Evolutionary conservation across 345 rosid species (phyloP), one percentile per base, ranked within the genome.

Genomic region (Eucalyptus sp.): DNA sequence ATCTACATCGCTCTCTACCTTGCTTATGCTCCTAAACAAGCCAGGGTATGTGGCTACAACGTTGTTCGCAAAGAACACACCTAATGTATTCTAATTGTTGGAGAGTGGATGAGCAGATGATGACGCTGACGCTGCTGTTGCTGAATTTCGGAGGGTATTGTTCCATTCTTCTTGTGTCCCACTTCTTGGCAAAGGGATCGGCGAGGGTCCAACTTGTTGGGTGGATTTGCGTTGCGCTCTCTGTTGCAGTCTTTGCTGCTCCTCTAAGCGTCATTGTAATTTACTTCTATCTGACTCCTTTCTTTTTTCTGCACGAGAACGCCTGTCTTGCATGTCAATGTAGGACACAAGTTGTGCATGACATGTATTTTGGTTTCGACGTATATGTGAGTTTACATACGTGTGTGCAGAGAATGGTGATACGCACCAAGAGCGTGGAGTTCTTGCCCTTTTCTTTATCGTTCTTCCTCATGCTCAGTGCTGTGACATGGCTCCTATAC

Each of bases 171-270:
- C 56, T 95, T 76, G 22, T 93, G 68, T 91, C 95, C 22, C 93
- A 93, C 51, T 96, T 93, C 56, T 86, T 93, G 22, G 29, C 60
- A 15, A 87, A 86, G 24, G 89, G 86, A 24, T 29, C 89, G 2
- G 13, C 41, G 15, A 94, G 93, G 27, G 88, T 33, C 37, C 37
- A 54, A 49, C 93, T 96, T 66, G 91, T 97, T 22, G 99, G 99
- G n/a, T 97, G 99, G 99, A 89, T 97, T 89, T 95, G 98, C 50
- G 98, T 95, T 50, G 92, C 90, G 43, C 86, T 97, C 25, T 94
- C 98, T 5, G 94, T 95, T 8, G 85, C 92, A 25, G 99, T 97
- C 20, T 98, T 98, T 60, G 98, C 96, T 12, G 95, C 99, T 12
- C 99, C 99, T 27, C 92, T 97, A 50, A 95, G 89, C 93, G 91